A percentile compares a stretch with the other conserved stretches of the same genome.
Conservation (phyloP, 164 flowering plant genomes). For the Tinospora cordifolia region DNA sequence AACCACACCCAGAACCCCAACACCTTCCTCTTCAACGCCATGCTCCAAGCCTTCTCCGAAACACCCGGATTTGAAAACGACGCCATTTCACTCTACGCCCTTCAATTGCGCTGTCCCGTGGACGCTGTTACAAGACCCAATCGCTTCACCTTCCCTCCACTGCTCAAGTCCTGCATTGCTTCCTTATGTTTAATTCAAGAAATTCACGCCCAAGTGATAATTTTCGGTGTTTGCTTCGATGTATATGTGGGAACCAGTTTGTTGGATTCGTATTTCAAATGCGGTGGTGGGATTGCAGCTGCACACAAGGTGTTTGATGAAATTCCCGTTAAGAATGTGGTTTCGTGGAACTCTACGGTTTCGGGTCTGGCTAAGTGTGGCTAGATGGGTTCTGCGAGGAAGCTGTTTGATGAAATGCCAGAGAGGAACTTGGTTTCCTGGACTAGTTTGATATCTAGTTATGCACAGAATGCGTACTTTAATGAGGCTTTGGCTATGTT, state of each 20-base stretch:
- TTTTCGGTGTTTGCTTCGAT: constrained; percentile 15
- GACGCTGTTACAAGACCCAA: constrained; percentile 14
- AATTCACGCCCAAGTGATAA: constrained; percentile 17
- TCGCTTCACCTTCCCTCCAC: constrained; percentile 22
- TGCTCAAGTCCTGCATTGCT: constrained; percentile 18
- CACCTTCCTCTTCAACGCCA: constrained; percentile 19
- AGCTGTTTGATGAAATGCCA: constrained; percentile 19
- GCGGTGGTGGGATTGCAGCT: constrained; percentile 1
- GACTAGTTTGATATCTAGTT: constrained; percentile 23
- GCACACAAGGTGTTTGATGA: constrained; percentile 21
- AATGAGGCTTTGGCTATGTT: constrained; percentile 18
- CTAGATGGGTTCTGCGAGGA: constrained; percentile 10
- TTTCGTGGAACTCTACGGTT: constrained; percentile 24
- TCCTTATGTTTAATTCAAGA: constrained; percentile 9
- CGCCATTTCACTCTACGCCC: constrained; percentile 14
- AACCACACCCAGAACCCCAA: constrained; percentile 15
- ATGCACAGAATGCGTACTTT: constrained; percentile 20
- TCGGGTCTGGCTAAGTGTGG: constrained; percentile 22
- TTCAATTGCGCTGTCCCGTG: constrained; percentile 10
- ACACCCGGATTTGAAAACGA: constrained; percentile 12
- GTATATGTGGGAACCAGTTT: constrained; percentile 25
- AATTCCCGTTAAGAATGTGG: constrained; percentile 16
- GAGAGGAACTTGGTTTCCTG: constrained; percentile 26
- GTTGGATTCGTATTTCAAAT: constrained; percentile 17
- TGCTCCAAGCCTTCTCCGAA: constrained; percentile 21